Evolutionary conservation across 1,284 basidiomycete genomes (phyloP).

Genomic region (Puccinia triticina): DNA sequence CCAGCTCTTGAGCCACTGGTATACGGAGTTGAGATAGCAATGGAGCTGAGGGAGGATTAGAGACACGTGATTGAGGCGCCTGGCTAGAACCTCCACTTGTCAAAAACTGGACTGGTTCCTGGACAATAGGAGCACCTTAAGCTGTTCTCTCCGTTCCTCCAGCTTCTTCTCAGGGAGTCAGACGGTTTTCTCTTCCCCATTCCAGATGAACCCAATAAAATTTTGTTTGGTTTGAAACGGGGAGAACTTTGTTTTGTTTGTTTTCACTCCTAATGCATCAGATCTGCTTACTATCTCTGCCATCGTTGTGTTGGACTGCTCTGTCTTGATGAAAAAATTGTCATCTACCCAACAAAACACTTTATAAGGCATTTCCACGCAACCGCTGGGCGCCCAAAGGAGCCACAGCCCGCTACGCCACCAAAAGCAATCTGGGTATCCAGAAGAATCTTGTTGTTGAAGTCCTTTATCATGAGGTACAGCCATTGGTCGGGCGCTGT

Average conservation of each 20-base stretch:
- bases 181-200: not conserved
- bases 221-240: not conserved
- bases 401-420: not conserved
- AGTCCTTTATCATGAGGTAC: not conserved
- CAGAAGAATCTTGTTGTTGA: not conserved
- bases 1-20: not conserved
- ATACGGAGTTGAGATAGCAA: conserved; percentile 2
- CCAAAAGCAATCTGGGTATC: conserved; percentile 21
- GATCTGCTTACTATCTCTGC: not conserved
- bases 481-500: conserved; percentile 14
- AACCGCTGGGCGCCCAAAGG: conserved; percentile 1
- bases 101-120: not conserved
- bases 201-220: conserved; percentile 9
- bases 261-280: not conserved
- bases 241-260: conserved; percentile 4
- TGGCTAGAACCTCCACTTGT: not conserved
- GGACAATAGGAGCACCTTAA: not conserved
- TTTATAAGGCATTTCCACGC: not conserved
- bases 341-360: conserved; percentile 22
- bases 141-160: not conserved
- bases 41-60: not conserved
- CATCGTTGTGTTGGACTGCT: not conserved
- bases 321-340: conserved; percentile 7
- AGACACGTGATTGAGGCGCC: not conserved
- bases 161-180: not conserved